phyloP scores from a whole-genome alignment of 2,329 filamentous ascomycete genomes.

The Talaromyces sp. region DNA sequence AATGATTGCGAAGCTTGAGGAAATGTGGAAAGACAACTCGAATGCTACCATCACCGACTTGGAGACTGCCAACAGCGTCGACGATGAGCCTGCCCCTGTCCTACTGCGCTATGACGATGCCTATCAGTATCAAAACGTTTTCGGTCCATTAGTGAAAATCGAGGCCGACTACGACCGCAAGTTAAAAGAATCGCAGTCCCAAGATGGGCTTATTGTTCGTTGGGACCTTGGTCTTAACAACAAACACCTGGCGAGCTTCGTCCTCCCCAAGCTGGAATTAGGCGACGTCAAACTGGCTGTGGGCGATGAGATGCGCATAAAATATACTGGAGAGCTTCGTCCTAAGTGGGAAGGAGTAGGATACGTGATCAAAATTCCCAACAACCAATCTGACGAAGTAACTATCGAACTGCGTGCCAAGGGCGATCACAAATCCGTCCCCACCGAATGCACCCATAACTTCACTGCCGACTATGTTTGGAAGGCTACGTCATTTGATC shows the following conservation, averaged over 20 bases:
- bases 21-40: slow-evolving; percentile 96
- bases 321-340: slow-evolving; percentile 91
- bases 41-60: slow-evolving; percentile 83
- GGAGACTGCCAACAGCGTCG: slow-evolving; percentile 83
- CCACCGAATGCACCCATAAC: slow-evolving; percentile 93
- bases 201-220: slow-evolving; percentile 87
- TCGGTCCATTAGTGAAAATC: slow-evolving; percentile 96
- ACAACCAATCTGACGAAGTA: slow-evolving; percentile 97
- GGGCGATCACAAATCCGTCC: slow-evolving; percentile 91
- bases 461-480: slow-evolving; percentile 99
- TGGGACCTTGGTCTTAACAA: slow-evolving; percentile 97
- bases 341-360: slow-evolving; percentile 94
- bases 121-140: slow-evolving; percentile 98
- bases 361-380: slow-evolving; percentile 98
- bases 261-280: slow-evolving; percentile 92
- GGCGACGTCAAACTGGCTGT: slow-evolving; percentile 97
- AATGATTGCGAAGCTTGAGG: slow-evolving; percentile 92
- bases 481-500: slow-evolving; percentile 98
- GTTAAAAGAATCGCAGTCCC: slow-evolving; percentile 94
- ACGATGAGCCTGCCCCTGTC: slow-evolving; percentile 91
- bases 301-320: slow-evolving; percentile 95
- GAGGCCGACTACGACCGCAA: slow-evolving; percentile 99
- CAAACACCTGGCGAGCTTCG: slow-evolving; percentile 92
- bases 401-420: slow-evolving; percentile 90
- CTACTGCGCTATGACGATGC: slow-evolving; percentile 92